Base-by-base conservation (phyloP, 2,329 filamentous ascomycete species). In the Paraphoma sp. region DNA sequence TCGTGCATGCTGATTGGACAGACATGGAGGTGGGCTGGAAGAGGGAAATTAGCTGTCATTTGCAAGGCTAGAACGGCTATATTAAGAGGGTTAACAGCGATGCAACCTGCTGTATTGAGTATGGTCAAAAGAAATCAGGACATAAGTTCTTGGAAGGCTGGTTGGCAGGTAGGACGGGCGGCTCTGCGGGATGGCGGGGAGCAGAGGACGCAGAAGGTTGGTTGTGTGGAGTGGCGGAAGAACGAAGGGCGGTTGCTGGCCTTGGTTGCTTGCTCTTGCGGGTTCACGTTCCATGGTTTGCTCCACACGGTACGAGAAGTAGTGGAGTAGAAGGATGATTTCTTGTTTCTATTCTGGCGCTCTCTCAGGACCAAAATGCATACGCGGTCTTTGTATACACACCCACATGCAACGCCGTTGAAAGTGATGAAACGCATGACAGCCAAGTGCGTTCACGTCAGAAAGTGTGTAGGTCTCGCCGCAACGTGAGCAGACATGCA, bases 181-280 rank as follows among this genome's bases (percentile, higher is more conserved):
- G 68, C 68, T 71, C 67, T 71, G 68, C 68, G 68, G 65, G 60
- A 57, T 41, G 54, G 57, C 48, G 50, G 55, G 61, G 53, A 48
- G 23, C 2, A 23, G 23, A 23, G 23, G 23, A 23, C 2, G 23
- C 23, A 23, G 23, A 23, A 23, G 23, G 7, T 29, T 42, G 12
- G 6, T 17, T 6, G 17, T 7, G 23, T 18, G 42, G 36, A 45
- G 43, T 5, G 48, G 46, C 30, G 41, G 12, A 30, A n/a, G 29
- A 53, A 23, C 6, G 38, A 44, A 49, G 42, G 41, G 57, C 44
- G 53, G 49, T 55, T 59, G 53, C 45, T 42, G 43, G 51, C 12
- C 53, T 54, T 51, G 51, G 48, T 36, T 40, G 45, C 40, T 48
- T 7, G 17, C 12, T 42, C 45, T 42, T 41, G 45, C 23, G 23